Evolutionary conservation across 345 rosid species (phyloP).

Genomic region (Hypericum perforatum): DNA sequence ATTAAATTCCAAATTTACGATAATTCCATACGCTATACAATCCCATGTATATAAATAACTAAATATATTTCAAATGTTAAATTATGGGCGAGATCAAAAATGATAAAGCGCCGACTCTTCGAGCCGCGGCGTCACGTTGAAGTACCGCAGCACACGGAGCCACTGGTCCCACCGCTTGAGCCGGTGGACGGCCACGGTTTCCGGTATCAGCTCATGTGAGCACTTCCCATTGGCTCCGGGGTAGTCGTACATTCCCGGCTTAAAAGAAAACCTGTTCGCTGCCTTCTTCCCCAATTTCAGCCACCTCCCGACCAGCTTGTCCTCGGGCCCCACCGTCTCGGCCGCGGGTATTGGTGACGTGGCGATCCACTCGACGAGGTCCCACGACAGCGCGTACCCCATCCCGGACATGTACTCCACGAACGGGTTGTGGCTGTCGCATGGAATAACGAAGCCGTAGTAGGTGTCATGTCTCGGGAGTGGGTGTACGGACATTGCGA

Average conservation of each 20-base stretch:
- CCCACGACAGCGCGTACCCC: conserved; percentile 37
- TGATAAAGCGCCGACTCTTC: conserved; percentile 13
- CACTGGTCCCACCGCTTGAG: conserved; percentile 37
- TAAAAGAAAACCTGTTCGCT: conserved; percentile 21
- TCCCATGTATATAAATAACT: too few relatives aligned
- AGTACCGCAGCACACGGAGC: conserved; percentile 22
- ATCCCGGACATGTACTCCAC: conserved; percentile 37
- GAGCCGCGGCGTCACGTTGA: conserved; percentile 29
- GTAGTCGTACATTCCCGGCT: conserved; percentile 37
- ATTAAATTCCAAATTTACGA: too few relatives aligned
- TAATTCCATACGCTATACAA: too few relatives aligned
- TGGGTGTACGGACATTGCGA: conserved; percentile 19
- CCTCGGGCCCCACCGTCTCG: conserved; percentile 28
- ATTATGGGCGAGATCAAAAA: neutral
- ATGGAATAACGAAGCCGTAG: conserved; percentile 36
- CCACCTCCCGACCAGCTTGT: conserved; percentile 36
- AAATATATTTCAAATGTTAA: too few relatives aligned
- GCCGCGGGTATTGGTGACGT: conserved; percentile 17
- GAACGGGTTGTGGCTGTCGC: conserved; percentile 25
- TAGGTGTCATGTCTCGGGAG: conserved; percentile 27
- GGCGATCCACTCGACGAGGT: conserved; percentile 34
- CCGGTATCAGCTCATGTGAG: conserved; percentile 29
- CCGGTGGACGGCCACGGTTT: conserved; percentile 29
- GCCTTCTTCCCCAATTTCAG: conserved; percentile 29
- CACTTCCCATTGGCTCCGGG: conserved; percentile 33